Percentiles rank a stretch among this genome's conserved stretches.
Conservation (phyloP, 345 rosid species). For the Aegle marmelos region DNA sequence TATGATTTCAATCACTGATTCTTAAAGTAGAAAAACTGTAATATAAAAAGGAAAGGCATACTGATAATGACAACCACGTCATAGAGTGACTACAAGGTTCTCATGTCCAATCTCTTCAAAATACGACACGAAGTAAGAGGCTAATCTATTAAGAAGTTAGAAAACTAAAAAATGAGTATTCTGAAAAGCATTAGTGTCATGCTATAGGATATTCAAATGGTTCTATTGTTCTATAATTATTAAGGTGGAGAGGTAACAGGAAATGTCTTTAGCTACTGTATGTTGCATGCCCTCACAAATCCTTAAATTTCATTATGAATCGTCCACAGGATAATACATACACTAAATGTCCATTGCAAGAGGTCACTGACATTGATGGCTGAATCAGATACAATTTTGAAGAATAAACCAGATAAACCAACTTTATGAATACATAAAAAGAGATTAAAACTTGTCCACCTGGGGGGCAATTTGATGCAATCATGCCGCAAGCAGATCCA, state of each 20-base stretch:
- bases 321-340: conserved; percentile 14
- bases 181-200: conserved; percentile 1
- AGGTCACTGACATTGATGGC: conserved; percentile 23
- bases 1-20: not conserved
- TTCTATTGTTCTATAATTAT: conserved; percentile 11
- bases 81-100: not conserved
- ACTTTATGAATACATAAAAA: conserved; percentile 10
- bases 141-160: not conserved
- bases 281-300: conserved; percentile 19
- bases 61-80: conserved; percentile 1
- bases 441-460: conserved; percentile 24
- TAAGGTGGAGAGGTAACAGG: conserved; percentile 16
- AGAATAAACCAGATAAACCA: conserved; percentile 25
- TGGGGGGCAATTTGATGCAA: conserved; percentile 19
- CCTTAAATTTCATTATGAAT: conserved; percentile 25
- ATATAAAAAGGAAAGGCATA: not conserved
- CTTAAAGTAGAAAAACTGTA: not conserved
- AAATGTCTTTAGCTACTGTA: conserved; percentile 21
- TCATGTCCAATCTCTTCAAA: not conserved
- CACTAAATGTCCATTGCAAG: conserved; percentile 21
- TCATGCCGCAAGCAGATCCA: conserved; percentile 21
- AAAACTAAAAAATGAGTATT: not conserved
- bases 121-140: not conserved
- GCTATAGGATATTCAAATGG: not conserved
- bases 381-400: conserved; percentile 19